Conservation (phyloP, 2,329 filamentous ascomycete genomes). For the Graphilbum fragrans region DNA sequence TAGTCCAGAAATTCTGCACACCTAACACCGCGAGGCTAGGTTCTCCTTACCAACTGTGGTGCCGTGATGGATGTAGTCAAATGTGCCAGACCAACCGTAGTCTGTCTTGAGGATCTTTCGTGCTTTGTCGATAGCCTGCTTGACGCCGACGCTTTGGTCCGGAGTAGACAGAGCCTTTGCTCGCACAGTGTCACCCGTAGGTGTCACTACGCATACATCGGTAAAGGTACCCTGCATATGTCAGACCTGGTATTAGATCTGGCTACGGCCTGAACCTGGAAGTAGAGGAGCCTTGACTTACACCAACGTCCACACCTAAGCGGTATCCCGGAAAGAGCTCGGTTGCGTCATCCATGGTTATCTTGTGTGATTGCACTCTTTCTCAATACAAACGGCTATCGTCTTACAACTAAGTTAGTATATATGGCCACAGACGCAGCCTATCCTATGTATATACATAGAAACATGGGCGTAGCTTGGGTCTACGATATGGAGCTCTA, state of each 20-base stretch:
- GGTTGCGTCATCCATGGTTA: no score
- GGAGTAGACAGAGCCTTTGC: constrained; percentile 33
- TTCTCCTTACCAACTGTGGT: constrained; percentile 24
- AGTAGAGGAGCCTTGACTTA: constrained; percentile 6
- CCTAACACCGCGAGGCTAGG: no score
- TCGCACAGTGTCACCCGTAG: constrained; percentile 26
- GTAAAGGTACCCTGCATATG: constrained; percentile 27
- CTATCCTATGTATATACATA: no score
- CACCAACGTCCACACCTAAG: constrained; percentile 15
- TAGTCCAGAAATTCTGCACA: no score
- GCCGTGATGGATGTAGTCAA: constrained; percentile 35
- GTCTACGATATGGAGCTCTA: no score
- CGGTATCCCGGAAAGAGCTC: constrained; percentile 9
- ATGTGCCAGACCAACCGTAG: constrained; percentile 28
- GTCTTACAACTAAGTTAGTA: no score
- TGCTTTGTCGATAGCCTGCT: constrained; percentile 29
- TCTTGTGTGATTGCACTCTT: no score
- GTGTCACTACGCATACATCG: constrained; percentile 33
- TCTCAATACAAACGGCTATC: no score
- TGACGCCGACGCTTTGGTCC: constrained; percentile 34
- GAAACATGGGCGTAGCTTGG: no score
- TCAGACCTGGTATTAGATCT: neutral
- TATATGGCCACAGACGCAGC: no score
- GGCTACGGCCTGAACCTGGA: no score
- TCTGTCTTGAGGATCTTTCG: constrained; percentile 23